These are phyloP conservation scores for Iris macrosiphon DNA, from an alignment of 106 monocot species.

Conservation along the genomic window DNA sequence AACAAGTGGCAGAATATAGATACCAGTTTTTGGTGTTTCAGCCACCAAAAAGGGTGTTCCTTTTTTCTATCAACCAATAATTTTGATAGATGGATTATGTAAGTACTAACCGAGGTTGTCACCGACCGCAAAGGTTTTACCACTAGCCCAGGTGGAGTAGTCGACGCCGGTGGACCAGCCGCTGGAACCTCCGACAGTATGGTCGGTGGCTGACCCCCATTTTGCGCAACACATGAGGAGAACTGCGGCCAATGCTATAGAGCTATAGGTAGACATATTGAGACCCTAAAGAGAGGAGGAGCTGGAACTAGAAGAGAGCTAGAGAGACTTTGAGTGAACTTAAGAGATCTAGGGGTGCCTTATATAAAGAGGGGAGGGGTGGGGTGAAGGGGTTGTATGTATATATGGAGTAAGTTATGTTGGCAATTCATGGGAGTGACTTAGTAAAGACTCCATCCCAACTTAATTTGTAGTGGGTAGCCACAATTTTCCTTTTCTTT, in stretches of 20 bases:
- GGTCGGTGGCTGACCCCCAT: constrained; percentile 4
- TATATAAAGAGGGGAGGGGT: constrained; percentile 2
- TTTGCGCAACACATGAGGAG: constrained; percentile 1
- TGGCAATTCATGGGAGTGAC: constrained; percentile 1
- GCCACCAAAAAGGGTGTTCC: too few species aligned
- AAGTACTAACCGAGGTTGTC: constrained; percentile 23
- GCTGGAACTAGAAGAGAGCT: not conserved
- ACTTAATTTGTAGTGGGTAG: constrained; percentile 7
- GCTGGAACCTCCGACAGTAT: constrained; percentile 20
- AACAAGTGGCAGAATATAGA: not conserved
- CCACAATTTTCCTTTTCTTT: not conserved
- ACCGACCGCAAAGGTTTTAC: constrained; percentile 19
- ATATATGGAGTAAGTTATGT: not conserved
- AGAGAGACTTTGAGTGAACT: too few species aligned
- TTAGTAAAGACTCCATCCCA: constrained; percentile 16
- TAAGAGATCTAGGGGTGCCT: not conserved
- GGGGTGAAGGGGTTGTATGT: not conserved
- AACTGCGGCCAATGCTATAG: not conserved
- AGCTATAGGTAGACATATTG: not conserved
- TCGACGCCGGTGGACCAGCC: constrained; percentile 19
- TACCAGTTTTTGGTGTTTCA: not conserved
- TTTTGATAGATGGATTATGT: not conserved
- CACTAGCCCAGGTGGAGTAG: constrained; percentile 20
- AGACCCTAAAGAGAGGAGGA: not conserved
- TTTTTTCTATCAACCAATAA: not conserved